Evolutionary conservation across 2,329 filamentous ascomycete genomes (phyloP), one percentile per base, ranked within the genome.

Genomic region (Cercospora sp.): DNA sequence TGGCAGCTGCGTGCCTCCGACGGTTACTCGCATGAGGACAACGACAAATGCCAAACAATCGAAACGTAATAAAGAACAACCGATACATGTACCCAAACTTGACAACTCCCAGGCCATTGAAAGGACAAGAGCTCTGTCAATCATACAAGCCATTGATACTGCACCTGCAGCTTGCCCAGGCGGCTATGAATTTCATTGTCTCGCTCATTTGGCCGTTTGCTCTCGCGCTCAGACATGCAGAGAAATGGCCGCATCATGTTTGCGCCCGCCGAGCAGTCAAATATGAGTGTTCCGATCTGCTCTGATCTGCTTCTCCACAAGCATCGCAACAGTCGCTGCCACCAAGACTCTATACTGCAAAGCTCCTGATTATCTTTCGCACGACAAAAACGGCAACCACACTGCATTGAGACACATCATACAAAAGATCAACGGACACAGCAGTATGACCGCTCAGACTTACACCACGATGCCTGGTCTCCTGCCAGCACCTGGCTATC

Each of bases 391-490:
- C 21, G 13, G 37, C 18, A 28, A n/a, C 37, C 26, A 43, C 37
- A 49, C 37, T n/a, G 30, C 16, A n/a, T 32, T 9, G 16, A 26
- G 32, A 58, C 30, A 49, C 37, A 49, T 58, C 51, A 34, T 40
- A 58, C 26, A n/a, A 21, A 21, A 7, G 10, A 43, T 28, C 43
- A 24, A 32, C 43, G 12, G 28, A 12, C 12, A 65, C 57, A 43
- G 57, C 32, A 58, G 55, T 9, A 65, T 61, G 49, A 53, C 58
- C 67, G 55, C 63, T 16, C 40, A 63, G 40, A 30, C 58, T 18
- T 63, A 60, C 67, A 59, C 67, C 8, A 26, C 43, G 16, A 55
- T 66, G 34, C 66, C 69, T 34, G 61, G 65, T 45, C 57, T 63
- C 45, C 40, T 63, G 40, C 63, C 68, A 61, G 57, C 37, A 9